Conservation (phyloP, 345 rosid genomes). For the Camelina hispida region DNA sequence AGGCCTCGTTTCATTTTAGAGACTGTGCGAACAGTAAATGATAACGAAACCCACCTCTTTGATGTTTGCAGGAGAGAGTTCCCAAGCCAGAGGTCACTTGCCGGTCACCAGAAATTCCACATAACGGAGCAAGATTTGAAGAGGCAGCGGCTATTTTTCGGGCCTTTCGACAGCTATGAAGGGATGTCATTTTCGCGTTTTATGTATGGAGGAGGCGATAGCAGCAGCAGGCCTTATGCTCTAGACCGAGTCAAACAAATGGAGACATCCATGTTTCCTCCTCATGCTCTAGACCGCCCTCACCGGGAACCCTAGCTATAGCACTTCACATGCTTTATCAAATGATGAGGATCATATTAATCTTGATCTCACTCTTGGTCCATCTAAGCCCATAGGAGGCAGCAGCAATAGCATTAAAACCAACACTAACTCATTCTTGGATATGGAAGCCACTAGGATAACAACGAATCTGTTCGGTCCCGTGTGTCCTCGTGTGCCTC, state of each 20-base stretch:
- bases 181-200: neutral
- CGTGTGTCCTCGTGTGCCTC: neutral
- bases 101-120: neutral
- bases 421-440: neutral
- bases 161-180: neutral
- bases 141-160: neutral
- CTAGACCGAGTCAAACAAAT: neutral
- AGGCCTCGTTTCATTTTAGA: neutral
- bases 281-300: neutral
- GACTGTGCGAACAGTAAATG: neutral
- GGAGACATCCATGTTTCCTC: neutral
- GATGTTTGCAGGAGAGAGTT: neutral
- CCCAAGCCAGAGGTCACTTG: neutral
- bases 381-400: neutral
- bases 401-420: neutral
- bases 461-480: neutral
- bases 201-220: neutral
- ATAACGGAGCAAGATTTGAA: too few species aligned
- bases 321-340: neutral
- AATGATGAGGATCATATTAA: neutral
- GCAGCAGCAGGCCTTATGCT: neutral
- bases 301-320: neutral
- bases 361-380: slow-evolving; percentile 15
- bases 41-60: neutral
- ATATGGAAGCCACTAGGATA: slow-evolving; percentile 1